Conservation (phyloP, 352 stramenopile genomes). For the Globisporangium takayamanum region DNA sequence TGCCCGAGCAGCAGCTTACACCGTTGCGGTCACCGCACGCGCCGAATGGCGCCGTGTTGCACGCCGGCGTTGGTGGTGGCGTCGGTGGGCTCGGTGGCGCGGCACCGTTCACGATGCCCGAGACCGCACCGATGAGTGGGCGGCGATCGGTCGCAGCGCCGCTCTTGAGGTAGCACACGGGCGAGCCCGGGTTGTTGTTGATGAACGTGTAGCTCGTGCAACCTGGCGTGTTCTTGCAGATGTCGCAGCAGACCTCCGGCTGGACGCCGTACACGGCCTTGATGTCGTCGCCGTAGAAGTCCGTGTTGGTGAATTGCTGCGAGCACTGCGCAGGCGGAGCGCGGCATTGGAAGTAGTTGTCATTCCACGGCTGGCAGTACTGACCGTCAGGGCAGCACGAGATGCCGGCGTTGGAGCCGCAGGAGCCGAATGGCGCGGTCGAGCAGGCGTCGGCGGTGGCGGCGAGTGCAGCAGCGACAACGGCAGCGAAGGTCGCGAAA, state of each 20-base stretch:
- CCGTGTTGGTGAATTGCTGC: constrained; percentile 24
- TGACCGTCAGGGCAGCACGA: constrained; percentile 2
- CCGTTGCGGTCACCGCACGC: constrained; percentile 13
- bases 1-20: constrained; percentile 22
- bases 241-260: constrained; percentile 21
- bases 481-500: background rate
- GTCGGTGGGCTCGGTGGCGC: too few relatives aligned
- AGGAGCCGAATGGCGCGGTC: background rate
- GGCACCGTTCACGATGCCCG: too few relatives aligned
- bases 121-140: too few relatives aligned
- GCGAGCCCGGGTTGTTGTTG: constrained; percentile 21
- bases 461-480: background rate
- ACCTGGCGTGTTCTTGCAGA: constrained; percentile 17
- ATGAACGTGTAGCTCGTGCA: constrained; percentile 38
- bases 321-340: constrained; percentile 24
- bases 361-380: constrained; percentile 43
- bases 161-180: constrained; percentile 36
- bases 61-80: too few relatives aligned
- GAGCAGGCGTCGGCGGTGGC: background rate
- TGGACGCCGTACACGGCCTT: constrained; percentile 23
- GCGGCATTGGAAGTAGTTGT: constrained; percentile 34
- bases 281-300: constrained; percentile 30
- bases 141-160: constrained; percentile 2
- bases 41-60: constrained; percentile 9
- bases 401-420: constrained; percentile 2